Evolutionary conservation across 768 basidiomycete genomes (phyloP), one percentile per base, ranked within the genome.

Genomic region (Obba rivulosa): DNA sequence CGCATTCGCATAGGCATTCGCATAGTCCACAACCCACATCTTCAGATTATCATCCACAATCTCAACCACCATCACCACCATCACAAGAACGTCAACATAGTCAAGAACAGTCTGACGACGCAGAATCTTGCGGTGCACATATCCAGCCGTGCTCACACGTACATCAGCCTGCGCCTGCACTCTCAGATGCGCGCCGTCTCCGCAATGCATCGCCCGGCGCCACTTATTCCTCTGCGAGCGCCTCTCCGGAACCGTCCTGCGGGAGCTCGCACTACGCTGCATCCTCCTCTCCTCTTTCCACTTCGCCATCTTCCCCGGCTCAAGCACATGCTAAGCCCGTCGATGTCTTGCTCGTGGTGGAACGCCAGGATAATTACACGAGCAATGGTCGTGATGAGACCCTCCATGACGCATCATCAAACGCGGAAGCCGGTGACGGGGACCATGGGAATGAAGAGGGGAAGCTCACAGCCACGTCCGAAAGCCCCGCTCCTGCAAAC

Each of bases 171-270:
- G 40, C 41, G 8, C 41, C 41, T 3, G 37, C 34, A 11, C 37
- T 36, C n/a, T 3, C 43, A 8, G 45, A 22, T 3, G n/a, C 17
- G 13, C 37, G 35, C n/a, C 28, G 43, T 24, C 42, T 58, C 16
- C 51, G 59, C 20, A 51, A 60, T 9, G 14, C 50, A 5, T 64
- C 65, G 10, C 63, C 66, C 3, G 62, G 54, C 28, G 62, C 63
- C 24, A 64, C 65, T 23, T 54, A 57, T 11, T 66, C 72, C 11
- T 78, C 75, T 4, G 69, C 69, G 14, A 76, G 74, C 28, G 77
- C 71, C 46, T 80, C 80, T 3, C 80, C 85, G 16, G 70, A 77
- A 5, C 74, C 77, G 24, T 81, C 83, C 9, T 83, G 80, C 25
- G 68, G 70, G 8, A 81, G 80, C 42, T 81, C 65, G 23, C 65